Evolutionary conservation across 305 asterid species (phyloP).

Genomic region (Coffea humblotiana): DNA sequence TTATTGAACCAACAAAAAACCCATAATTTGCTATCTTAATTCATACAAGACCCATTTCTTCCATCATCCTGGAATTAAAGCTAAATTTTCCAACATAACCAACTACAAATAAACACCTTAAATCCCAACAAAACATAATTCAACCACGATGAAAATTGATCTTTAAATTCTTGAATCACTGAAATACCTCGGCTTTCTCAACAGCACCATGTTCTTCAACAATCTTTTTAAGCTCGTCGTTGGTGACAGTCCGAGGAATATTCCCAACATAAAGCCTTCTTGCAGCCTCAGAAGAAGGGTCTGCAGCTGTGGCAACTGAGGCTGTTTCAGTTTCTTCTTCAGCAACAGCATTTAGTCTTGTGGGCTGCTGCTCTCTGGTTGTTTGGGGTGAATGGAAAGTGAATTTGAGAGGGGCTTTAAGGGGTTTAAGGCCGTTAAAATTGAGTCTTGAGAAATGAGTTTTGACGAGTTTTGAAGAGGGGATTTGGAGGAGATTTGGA

Average conservation of each 20-base stretch:
- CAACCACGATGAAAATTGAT: no score
- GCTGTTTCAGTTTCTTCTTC: conserved; percentile 41
- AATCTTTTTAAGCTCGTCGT: conserved; percentile 67
- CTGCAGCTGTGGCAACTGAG: conserved; percentile 47
- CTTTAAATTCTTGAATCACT: not conserved
- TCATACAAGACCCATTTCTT: not conserved
- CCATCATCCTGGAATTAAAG: not conserved
- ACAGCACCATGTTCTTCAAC: conserved; percentile 78
- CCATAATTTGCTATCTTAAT: not conserved
- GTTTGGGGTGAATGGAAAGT: conserved; percentile 8
- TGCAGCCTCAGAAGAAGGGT: conserved; percentile 56
- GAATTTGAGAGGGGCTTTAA: conserved; percentile 31
- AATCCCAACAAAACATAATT: not conserved
- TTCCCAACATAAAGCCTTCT: conserved; percentile 81
- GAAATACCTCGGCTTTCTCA: conserved; percentile 78
- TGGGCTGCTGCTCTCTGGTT: conserved; percentile 7
- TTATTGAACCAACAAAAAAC: not conserved
- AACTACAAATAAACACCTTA: not conserved
- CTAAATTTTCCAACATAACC: not conserved
- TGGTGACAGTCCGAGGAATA: conserved; percentile 69
- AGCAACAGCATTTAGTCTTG: conserved; percentile 50
- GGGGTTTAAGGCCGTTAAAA: conserved; percentile 34
- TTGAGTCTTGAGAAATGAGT: conserved; percentile 30
- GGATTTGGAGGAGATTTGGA: conserved; percentile 44
- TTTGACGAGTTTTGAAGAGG: conserved; percentile 34